phyloP scores from a whole-genome alignment of 768 basidiomycete species.

The Nidula microcarpa region DNA sequence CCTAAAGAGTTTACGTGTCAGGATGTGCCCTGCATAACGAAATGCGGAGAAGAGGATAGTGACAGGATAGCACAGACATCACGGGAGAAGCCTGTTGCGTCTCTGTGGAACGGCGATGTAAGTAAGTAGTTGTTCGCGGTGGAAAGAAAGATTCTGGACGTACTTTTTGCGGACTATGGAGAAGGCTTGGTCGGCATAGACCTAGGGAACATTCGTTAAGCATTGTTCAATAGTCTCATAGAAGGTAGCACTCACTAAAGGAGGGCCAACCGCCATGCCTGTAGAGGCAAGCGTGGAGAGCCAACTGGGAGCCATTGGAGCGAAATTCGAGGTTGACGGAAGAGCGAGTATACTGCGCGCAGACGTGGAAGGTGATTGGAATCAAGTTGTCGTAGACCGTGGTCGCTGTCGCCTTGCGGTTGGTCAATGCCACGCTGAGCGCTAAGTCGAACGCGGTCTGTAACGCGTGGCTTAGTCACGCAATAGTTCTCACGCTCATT shows the following conservation, averaged over 20 bases:
- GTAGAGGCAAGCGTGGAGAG: conserved; percentile 64
- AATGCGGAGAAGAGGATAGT: conserved; percentile 11
- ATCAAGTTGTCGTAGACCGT: no score
- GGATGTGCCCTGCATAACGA: not conserved
- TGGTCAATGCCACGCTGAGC: not conserved
- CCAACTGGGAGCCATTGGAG: conserved; percentile 51
- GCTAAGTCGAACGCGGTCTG: not conserved
- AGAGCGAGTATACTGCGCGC: not conserved
- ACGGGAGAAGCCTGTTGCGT: conserved; percentile 81
- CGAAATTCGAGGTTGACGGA: not conserved
- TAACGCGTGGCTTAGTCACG: no score
- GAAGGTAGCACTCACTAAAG: conserved; percentile 40
- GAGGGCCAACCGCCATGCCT: conserved; percentile 84
- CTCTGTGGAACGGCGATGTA: conserved; percentile 36
- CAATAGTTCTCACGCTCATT: no score
- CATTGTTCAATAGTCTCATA: not conserved
- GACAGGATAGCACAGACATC: conserved; percentile 86
- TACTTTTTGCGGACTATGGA: conserved; percentile 81
- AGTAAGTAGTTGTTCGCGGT: conserved; percentile 1
- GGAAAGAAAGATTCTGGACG: conserved; percentile 11
- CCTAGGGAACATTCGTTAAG: conserved; percentile 26
- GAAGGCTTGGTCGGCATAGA: conserved; percentile 78
- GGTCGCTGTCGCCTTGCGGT: no score
- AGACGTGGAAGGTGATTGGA: no score
- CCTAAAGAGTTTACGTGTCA: conserved; percentile 28